A percentile compares a stretch with the other conserved stretches of the same genome.
Evolutionary conservation across 352 stramenopile genomes (phyloP).

Genomic region (Globisporangium mamillatum): DNA sequence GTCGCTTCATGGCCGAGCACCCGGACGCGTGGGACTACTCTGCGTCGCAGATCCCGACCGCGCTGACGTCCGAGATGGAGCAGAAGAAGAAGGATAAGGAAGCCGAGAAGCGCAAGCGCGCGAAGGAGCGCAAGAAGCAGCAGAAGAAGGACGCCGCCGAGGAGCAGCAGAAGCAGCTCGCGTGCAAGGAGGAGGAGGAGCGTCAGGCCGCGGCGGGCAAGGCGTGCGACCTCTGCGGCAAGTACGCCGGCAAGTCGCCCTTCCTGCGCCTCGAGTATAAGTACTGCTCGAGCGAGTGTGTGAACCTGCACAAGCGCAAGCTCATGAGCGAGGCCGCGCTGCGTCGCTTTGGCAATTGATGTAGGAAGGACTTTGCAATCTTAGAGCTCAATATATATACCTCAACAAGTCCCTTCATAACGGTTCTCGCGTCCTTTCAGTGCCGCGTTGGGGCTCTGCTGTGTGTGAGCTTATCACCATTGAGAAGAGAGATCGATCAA

Average conservation of each 20-base stretch:
- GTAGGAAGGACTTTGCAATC: not conserved
- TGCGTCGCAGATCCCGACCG: slow-evolving; percentile 66
- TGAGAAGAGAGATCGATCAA: not conserved
- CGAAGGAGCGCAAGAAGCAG: slow-evolving; percentile 91
- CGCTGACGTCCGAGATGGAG: slow-evolving; percentile 77
- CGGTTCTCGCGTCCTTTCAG: slow-evolving; percentile 31
- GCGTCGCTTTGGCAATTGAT: slow-evolving; percentile 61
- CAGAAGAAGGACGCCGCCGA: slow-evolving; percentile 75
- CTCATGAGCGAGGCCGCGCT: slow-evolving; percentile 92
- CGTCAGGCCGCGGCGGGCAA: slow-evolving; percentile 73
- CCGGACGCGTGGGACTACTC: slow-evolving; percentile 82
- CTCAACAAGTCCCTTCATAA: slow-evolving; percentile 7
- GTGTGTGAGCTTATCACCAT: not conserved
- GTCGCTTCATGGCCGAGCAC: slow-evolving; percentile 79
- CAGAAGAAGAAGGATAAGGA: slow-evolving; percentile 85
- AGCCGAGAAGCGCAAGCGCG: slow-evolving; percentile 85
- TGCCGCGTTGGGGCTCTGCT: not conserved
- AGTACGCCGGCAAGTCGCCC: slow-evolving; percentile 82
- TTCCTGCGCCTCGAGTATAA: slow-evolving; percentile 91
- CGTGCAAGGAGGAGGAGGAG: slow-evolving; percentile 53
- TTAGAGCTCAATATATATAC: not conserved
- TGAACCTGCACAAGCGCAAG: slow-evolving; percentile 91
- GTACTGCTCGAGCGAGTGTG: slow-evolving; percentile 94
- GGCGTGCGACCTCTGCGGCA: slow-evolving; percentile 76
- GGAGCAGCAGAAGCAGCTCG: slow-evolving; percentile 67